These are phyloP conservation scores for Botrytis fragariae DNA, from an alignment of 2,329 filamentous ascomycete species.

Conservation along the genomic window DNA sequence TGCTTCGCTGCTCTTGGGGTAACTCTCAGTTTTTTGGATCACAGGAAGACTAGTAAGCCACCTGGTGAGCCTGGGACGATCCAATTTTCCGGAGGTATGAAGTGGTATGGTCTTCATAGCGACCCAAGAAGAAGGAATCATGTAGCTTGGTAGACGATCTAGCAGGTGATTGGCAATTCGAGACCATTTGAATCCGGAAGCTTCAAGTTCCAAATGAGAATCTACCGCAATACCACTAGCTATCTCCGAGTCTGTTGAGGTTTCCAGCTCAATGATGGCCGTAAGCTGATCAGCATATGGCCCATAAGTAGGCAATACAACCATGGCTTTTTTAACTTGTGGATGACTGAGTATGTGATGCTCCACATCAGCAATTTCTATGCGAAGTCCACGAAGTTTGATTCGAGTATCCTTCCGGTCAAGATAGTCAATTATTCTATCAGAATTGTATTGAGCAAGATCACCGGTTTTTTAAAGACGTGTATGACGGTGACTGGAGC, in stretches of 20 bases:
- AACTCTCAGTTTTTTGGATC: background rate
- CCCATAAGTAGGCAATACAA: background rate
- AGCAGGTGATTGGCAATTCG: background rate
- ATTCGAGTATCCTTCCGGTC: constrained; percentile 16
- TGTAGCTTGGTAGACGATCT: constrained; percentile 36
- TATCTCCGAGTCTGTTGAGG: no score
- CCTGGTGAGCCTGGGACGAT: constrained; percentile 39
- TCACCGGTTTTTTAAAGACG: constrained; percentile 55
- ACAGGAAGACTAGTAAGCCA: constrained; percentile 15
- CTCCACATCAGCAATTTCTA: constrained; percentile 17
- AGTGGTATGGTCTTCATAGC: constrained; percentile 36
- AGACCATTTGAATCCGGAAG: background rate
- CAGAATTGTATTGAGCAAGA: constrained; percentile 39
- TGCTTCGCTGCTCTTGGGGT: background rate
- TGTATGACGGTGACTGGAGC: background rate
- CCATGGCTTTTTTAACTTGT: constrained; percentile 15
- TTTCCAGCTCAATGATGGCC: constrained; percentile 2
- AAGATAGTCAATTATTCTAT: constrained; percentile 14
- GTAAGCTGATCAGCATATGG: constrained; percentile 12
- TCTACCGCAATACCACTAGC: background rate
- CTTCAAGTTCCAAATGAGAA: constrained; percentile 4
- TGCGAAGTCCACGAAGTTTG: constrained; percentile 16
- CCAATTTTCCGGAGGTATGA: constrained; percentile 39
- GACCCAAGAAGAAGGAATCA: constrained; percentile 39
- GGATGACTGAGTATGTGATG: constrained; percentile 19